Evolutionary conservation across 164 flowering plant genomes (phyloP), one percentile per base, ranked within the genome.

Genomic region (Magnolia changhungtana): DNA sequence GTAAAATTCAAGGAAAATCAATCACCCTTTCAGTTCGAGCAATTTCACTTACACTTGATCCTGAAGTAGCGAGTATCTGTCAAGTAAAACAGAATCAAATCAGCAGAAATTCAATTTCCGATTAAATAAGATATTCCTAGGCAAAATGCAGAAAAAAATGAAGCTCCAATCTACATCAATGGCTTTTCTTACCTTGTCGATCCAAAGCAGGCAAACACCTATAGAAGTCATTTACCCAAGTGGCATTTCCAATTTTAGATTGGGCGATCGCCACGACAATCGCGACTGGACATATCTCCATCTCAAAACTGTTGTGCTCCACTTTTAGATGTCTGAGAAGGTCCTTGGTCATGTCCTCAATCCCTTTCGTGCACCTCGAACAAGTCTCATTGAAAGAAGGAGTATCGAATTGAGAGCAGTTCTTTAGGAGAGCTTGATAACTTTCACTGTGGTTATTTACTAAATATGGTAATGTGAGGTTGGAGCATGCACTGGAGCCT

Each of bases 161-260:
- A 27, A n/a, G 14, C 31, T 18, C n/a, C 50, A 13, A 66, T 68
- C 19, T 55, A 68, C 16, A 7, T 55, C 11, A 10, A 31, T 37
- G 71, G 51, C 4, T 29, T 37, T 8, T 19, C 80, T 77, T 82
- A 88, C 93, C 86, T 0, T 19, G 13, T 19, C 9, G 9, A 16
- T 87, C 82, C 69, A 85, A 72, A 72, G 78, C 80, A 19, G 76
- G 84, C 78, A 90, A 78, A 71, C 96, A 90, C 10, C 87, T 71
- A 51, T 76, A 85, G 76, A 87, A 86, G 68, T 87, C 84, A 11
- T 72, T 75, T 14, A 82, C 50, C 74, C 69, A 79, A 4, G 77
- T 65, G 11, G 7, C 64, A 76, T 88, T 63, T 6, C 29, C 72
- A 19, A 78, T 50, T 6, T 65, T 78, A 18, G 18, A 65, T 7